Percentiles rank a stretch among this genome's conserved stretches.
Evolutionary conservation across 78 protist genomes (phyloP).

Genomic region (Planoprotostelium fungivorum): DNA sequence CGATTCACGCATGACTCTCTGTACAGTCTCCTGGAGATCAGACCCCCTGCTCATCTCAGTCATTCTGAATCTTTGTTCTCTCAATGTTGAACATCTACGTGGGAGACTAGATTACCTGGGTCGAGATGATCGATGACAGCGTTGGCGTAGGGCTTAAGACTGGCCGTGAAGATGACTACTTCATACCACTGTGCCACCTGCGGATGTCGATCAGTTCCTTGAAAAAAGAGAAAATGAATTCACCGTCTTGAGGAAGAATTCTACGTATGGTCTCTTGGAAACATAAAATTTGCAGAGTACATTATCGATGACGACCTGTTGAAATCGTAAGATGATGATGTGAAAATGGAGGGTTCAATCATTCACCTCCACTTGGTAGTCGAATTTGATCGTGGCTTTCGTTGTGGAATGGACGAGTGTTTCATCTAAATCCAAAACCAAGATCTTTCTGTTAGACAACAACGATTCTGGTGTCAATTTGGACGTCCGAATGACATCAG

Average conservation of each 20-base stretch:
- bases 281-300: constrained; percentile 66
- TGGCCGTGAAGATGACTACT: constrained; percentile 76
- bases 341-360: constrained; percentile 13
- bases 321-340: constrained; percentile 31
- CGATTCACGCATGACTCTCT: constrained; percentile 32
- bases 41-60: neutral
- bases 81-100: neutral
- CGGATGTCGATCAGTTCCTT: neutral
- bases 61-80: too few species aligned
- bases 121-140: constrained; percentile 74
- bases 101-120: constrained; percentile 20
- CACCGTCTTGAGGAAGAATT: constrained; percentile 43
- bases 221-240: too few species aligned
- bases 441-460: constrained; percentile 43
- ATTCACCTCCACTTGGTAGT: neutral
- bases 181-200: constrained; percentile 74
- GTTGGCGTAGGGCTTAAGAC: constrained; percentile 68
- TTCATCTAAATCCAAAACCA: constrained; percentile 83
- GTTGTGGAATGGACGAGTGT: constrained; percentile 77
- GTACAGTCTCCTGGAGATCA: constrained; percentile 5
- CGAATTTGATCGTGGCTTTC: neutral
- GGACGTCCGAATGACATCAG: neutral
- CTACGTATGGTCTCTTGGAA: constrained; percentile 72
- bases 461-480: neutral
- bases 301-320: constrained; percentile 43